Conservation (phyloP, 1,139 yeast species). For the Kodamaea derodonti region DNA sequence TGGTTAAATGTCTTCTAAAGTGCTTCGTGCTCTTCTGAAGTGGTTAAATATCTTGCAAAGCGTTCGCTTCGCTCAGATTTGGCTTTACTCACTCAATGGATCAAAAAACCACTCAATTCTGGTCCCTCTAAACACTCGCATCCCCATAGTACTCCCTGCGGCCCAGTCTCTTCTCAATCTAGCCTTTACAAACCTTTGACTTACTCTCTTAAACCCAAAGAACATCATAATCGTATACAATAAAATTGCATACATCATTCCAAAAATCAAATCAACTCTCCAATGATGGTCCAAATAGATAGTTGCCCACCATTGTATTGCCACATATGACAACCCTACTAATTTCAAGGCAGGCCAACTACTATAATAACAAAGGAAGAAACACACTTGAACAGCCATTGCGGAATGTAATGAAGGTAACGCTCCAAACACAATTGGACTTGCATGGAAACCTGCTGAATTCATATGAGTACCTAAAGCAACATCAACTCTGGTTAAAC, state of each 20-base stretch:
- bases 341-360: slow-evolving; percentile 34
- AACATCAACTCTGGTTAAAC: slow-evolving; percentile 59
- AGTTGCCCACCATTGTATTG: slow-evolving; percentile 72
- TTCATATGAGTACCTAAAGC: slow-evolving; percentile 61
- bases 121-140: slow-evolving; percentile 53
- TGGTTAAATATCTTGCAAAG: no score
- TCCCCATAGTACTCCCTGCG: slow-evolving; percentile 51
- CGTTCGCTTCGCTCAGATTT: no score
- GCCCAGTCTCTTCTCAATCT: slow-evolving; percentile 30
- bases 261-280: slow-evolving; percentile 56
- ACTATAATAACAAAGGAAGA: slow-evolving; percentile 42
- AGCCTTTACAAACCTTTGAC: slow-evolving; percentile 25
- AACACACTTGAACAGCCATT: slow-evolving; percentile 53
- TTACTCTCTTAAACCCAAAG: slow-evolving; percentile 20
- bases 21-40: no score
- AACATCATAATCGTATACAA: slow-evolving; percentile 34
- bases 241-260: slow-evolving; percentile 47
- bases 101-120: slow-evolving; percentile 47
- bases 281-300: slow-evolving; percentile 72
- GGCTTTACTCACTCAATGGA: no score
- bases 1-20: no score
- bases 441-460: slow-evolving; percentile 59
- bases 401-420: slow-evolving; percentile 66
- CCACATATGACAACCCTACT: slow-evolving; percentile 34
- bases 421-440: slow-evolving; percentile 71